A percentile compares a stretch with the other conserved stretches of the same genome.
phyloP scores from a whole-genome alignment of 371 early-diverging fungal genomes.

The Apophysomyces ossiformis region DNA sequence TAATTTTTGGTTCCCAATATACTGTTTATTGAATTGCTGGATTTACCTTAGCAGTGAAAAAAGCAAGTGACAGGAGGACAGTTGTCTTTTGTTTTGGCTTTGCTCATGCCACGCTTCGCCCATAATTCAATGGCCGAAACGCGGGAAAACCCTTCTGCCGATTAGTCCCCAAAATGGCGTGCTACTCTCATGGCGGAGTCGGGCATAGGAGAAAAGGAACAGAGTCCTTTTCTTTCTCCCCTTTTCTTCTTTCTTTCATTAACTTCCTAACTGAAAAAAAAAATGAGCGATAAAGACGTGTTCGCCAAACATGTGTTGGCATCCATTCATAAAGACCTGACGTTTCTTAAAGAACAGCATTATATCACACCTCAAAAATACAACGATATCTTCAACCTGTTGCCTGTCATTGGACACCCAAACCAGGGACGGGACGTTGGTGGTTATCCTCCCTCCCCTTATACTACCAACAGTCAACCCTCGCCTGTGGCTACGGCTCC shows the following conservation, averaged over 20 bases:
- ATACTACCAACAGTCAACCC: background rate
- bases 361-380: constrained; percentile 28
- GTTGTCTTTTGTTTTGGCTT: too few relatives aligned
- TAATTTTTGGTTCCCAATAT: too few relatives aligned
- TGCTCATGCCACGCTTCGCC: too few relatives aligned
- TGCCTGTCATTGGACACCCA: constrained; percentile 20
- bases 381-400: constrained; percentile 26
- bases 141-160: too few relatives aligned
- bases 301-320: constrained; percentile 31
- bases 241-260: constrained; percentile 4
- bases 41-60: too few relatives aligned
- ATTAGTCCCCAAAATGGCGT: too few relatives aligned
- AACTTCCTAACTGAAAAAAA: background rate
- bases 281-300: constrained; percentile 22
- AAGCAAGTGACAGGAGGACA: too few relatives aligned
- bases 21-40: too few relatives aligned
- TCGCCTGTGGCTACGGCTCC: constrained; percentile 13
- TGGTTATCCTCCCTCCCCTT: constrained; percentile 6
- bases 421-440: constrained; percentile 18
- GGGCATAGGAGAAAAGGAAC: constrained; percentile 1
- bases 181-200: too few relatives aligned
- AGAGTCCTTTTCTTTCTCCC: constrained; percentile 2
- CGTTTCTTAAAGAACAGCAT: constrained; percentile 31
- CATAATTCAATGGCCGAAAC: too few relatives aligned
- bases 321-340: constrained; percentile 33